Evolutionary conservation across 2,329 filamentous ascomycete species (phyloP), one percentile per base, ranked within the genome.

Genomic region (Bertia moriformis): DNA sequence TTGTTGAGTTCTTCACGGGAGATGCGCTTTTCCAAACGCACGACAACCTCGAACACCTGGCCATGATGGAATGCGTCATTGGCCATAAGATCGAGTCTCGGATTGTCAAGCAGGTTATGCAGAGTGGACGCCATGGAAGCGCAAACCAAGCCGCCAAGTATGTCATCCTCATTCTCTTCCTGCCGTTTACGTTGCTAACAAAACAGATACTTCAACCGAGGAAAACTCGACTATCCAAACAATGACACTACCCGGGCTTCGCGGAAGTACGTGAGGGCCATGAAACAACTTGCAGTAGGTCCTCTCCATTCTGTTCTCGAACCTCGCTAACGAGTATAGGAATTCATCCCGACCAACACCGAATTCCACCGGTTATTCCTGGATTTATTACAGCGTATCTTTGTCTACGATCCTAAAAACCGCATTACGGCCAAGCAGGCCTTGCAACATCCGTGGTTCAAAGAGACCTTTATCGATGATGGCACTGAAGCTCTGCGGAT

Each of bases 51-150:
- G 78, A 83, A 53, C 78, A 83, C 51, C 58, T 83, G 39, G 78
- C 78, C n/a, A 83, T 83, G 78, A 83, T 83, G 77, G 77, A 81
- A 49, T 73, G 71, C 22, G 77, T 82, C 4, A 73, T 75, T 40
- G 73, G 72, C 38, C 57, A 59, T 17, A 63, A 68, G 38, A 71
- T 82, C 39, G 76, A 81, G 44, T 57, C 58, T 0, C 62, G 70
- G 43, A 65, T 83, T 4, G 69, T 82, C 14, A 62, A 69, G 42
- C 55, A 65, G 43, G 69, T 75, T 24, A 69, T 69, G 43, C 67
- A 71, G 49, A 71, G 71, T 58, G 61, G 66, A 7, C 67, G 67
- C 1, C 61, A 74, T 41, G 74, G 62, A 46, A 65, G 66, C 30
- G 67, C 67, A 38, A 79, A 77, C 48, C 65, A 71, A 3, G 75